phyloP scores from a whole-genome alignment of 192 early-diverging fungal genomes.

The Coemansia sp. region DNA sequence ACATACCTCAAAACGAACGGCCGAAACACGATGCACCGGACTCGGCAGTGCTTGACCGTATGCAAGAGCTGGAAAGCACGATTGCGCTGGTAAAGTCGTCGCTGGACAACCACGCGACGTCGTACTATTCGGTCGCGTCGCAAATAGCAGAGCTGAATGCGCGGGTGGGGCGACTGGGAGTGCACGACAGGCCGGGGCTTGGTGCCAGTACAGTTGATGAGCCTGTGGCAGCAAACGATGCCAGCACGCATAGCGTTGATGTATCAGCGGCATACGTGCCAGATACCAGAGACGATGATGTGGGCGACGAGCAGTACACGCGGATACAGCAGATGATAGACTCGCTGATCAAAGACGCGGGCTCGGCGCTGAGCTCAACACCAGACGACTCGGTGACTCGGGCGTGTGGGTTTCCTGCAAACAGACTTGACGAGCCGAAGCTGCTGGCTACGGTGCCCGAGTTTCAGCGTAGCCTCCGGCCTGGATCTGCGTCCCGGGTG shows the following conservation, averaged over 20 bases:
- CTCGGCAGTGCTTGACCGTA: slow-evolving; percentile 27
- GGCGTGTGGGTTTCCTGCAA: too few species aligned
- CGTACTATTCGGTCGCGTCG: slow-evolving; percentile 54
- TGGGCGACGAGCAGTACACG: slow-evolving; percentile 42
- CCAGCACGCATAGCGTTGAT: not conserved
- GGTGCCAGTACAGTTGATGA: not conserved
- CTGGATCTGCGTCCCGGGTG: not conserved
- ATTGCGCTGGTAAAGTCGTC: slow-evolving; percentile 46
- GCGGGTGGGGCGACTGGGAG: slow-evolving; percentile 31
- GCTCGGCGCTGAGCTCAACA: slow-evolving; percentile 36
- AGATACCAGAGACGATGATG: slow-evolving; percentile 14
- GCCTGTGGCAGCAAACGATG: not conserved
- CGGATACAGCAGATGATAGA: slow-evolving; percentile 53
- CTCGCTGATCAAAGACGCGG: slow-evolving; percentile 51
- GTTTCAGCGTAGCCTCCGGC: not conserved
- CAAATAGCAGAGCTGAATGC: slow-evolving; percentile 53
- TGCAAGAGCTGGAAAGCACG: slow-evolving; percentile 40
- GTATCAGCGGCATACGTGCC: not conserved
- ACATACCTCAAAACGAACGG: not conserved
- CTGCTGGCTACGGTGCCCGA: too few species aligned
- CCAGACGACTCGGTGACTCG: slow-evolving; percentile 6
- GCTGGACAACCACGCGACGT: slow-evolving; percentile 48
- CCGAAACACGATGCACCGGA: not conserved
- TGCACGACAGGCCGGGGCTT: slow-evolving; percentile 5
- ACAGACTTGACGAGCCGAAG: too few species aligned